Evolutionary conservation across 192 early-diverging fungal genomes (phyloP), one percentile per base, ranked within the genome.

Genomic region (Coemansia javaensis): DNA sequence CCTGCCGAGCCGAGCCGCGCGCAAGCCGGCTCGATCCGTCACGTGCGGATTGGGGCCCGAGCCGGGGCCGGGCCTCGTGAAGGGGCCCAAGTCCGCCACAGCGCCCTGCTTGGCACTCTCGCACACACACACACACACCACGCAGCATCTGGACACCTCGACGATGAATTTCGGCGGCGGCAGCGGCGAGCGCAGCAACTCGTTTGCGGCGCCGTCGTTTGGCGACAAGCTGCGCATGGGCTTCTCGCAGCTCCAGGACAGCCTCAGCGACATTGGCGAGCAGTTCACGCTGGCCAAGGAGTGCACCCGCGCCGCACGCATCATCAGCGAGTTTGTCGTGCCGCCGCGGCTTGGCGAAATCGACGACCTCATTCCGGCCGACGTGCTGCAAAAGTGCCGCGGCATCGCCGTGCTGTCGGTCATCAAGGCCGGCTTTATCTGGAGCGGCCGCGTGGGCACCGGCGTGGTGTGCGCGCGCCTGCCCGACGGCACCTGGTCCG

Each of bases 401-500:
- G 95, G 95, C 15, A 79, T 98, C 15, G 95, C 95, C 38, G 86
- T 98, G 10, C 79, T 98, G 52, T 87, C 89, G 6, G 86, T 93
- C 1, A 47, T 96, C 51, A 98, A 98, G 53, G 94, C 90, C 27
- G 94, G 94, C 0, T 92, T 95, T 47, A 71, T 93, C 11, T 91
- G 87, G 81, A 85, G 86, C 16, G 93, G 89, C 1, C 81, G 91
- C 21, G 80, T 81, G 3, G 95, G 95, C 17, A 73, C 82, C 4
- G 95, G 95, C 3, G 59, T 98, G 7, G 91, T 94, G 5, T 82
- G 95, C 42, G 85, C 95, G 9, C 80, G 77, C 14, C 61, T 77
- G 31, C 67, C 81, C 27, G 77, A 82, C 56, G 80, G 78, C 46
- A 61, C 53, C 31, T 95, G 92, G 92, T 90, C 87, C 34, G 87